Evolutionary conservation across 2,329 filamentous ascomycete genomes (phyloP).

Genomic region (Aureobasidium lini): DNA sequence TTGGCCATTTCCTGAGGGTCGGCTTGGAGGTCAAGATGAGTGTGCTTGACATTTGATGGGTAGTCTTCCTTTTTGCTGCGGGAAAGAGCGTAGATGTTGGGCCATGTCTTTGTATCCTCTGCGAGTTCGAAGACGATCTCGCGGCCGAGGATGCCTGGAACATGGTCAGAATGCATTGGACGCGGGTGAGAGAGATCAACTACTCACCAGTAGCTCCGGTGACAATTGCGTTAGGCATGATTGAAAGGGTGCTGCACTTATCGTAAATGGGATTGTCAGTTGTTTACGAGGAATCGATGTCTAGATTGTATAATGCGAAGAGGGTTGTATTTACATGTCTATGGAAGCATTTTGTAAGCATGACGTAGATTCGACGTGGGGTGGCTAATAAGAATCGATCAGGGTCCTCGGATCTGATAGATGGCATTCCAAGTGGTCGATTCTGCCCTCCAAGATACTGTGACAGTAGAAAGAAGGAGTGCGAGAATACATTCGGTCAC

Average conservation of each 20-base stretch:
- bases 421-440: background rate
- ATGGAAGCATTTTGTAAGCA: background rate
- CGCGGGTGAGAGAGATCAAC: too few relatives aligned
- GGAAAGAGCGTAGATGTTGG: slow-evolving; percentile 35
- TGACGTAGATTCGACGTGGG: background rate
- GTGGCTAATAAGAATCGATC: background rate
- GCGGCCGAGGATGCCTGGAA: slow-evolving; percentile 33
- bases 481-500: too few relatives aligned
- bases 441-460: too few relatives aligned
- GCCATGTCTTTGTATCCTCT: slow-evolving; percentile 29
- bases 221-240: slow-evolving; percentile 27
- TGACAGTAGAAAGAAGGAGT: too few relatives aligned
- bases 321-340: background rate
- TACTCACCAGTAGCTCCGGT: slow-evolving; percentile 25
- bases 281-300: too few relatives aligned
- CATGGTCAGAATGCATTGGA: background rate
- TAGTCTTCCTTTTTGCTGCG: slow-evolving; percentile 32
- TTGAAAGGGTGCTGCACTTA: slow-evolving; percentile 12
- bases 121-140: slow-evolving; percentile 34
- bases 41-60: slow-evolving; percentile 31
- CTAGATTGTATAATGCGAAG: too few relatives aligned
- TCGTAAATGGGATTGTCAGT: too few relatives aligned
- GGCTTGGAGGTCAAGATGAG: slow-evolving; percentile 31
- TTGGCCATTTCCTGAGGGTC: slow-evolving; percentile 31
- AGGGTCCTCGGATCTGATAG: background rate